A percentile compares a stretch with the other conserved stretches of the same genome.
Evolutionary conservation across 2,329 filamentous ascomycete genomes (phyloP).

Genomic region (Alternaria dauci): DNA sequence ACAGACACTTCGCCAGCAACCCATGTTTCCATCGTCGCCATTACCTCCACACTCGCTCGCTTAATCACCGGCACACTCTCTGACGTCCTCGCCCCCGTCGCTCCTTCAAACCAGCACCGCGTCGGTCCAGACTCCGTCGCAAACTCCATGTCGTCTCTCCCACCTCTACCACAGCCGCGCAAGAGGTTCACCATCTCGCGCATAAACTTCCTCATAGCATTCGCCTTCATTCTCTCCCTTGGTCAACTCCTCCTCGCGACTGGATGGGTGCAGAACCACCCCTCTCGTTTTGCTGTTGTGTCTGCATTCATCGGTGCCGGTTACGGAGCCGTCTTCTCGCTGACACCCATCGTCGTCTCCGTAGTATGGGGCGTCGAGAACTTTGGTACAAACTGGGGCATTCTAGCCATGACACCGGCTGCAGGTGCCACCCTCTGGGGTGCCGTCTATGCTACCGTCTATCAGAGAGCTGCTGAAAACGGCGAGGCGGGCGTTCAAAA

Average conservation of each 20-base stretch:
- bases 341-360: constrained; percentile 91
- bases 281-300: constrained; percentile 83
- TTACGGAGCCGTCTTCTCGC: constrained; percentile 89
- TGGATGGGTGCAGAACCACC: constrained; percentile 76
- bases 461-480: constrained; percentile 70
- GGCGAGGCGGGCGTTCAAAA: constrained; percentile 41
- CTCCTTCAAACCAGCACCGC: constrained; percentile 65
- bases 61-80: constrained; percentile 89
- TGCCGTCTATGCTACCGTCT: constrained; percentile 82
- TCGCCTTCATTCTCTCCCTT: constrained; percentile 81
- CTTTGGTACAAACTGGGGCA: constrained; percentile 97
- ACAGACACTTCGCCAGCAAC: constrained; percentile 74
- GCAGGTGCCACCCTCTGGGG: constrained; percentile 90
- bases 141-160: constrained; percentile 51
- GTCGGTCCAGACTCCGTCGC: constrained; percentile 55
- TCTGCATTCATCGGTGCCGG: constrained; percentile 86
- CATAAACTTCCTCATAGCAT: constrained; percentile 78
- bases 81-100: constrained; percentile 76
- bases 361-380: constrained; percentile 99
- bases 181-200: constrained; percentile 72
- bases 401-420: constrained; percentile 90
- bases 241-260: constrained; percentile 82
- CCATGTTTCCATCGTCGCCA: constrained; percentile 90
- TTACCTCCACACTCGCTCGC: constrained; percentile 89
- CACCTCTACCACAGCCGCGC: constrained; percentile 23